Evolutionary conservation across 257 asterid species (phyloP), one percentile per base, ranked within the genome.

Genomic region (Mitragyna speciosa): DNA sequence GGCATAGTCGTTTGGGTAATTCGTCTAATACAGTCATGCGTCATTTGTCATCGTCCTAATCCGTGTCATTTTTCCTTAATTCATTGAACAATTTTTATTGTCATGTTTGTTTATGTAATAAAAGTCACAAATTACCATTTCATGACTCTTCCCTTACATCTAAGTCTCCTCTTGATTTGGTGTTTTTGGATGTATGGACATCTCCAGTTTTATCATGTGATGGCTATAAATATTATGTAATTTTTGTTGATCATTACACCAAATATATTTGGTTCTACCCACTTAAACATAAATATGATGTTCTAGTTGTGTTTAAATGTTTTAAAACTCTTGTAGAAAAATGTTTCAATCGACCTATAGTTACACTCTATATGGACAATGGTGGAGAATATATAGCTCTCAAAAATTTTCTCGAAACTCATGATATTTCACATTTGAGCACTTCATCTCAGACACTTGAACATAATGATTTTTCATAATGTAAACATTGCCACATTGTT

Each of bases 41-140:
- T 19, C 12, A 41, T 12, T 19, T 79, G 7, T n/a, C n/a, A n/a
- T n/a, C n/a, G n/a, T n/a, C n/a, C n/a, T n/a, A n/a, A n/a, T n/a
- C n/a, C n/a, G n/a, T n/a, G n/a, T n/a, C n/a, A n/a, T n/a, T n/a
- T n/a, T n/a, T n/a, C n/a, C n/a, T n/a, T n/a, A n/a, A n/a, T n/a
- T n/a, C n/a, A n/a, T 1, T 73, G 26, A 1, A 14, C 1, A 31
- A 17, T 15, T n/a, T 70, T 30, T 2, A 1, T 26, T 71, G 63
- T 24, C 9, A 43, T 4, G 28, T 72, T 7, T 71, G 66, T 45
- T 12, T 20, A 6, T 12, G 30, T 24, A 59, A 78, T 52, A 69
- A 78, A 54, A 54, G 30, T 19, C 49, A 78, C 14, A 39, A 78
- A n/a, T 28, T 78, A 5, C 52, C 82, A 6, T 59, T 79, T n/a